phyloP scores from a whole-genome alignment of 75 land plant genomes.

The Picea glauca region DNA sequence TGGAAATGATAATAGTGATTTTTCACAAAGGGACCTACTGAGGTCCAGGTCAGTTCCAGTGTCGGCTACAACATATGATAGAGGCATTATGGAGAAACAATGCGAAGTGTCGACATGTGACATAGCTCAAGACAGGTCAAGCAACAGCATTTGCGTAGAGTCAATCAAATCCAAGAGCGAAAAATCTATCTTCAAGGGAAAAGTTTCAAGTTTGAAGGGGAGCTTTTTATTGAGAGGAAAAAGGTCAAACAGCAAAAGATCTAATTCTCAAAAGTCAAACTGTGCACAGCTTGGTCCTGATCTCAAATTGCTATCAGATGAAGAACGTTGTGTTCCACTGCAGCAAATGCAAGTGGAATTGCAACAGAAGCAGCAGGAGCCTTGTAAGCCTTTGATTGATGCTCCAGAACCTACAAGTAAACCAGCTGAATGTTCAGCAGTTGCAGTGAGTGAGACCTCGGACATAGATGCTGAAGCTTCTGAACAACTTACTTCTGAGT shows the following conservation, averaged over 20 bases:
- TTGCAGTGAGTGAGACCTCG: slow-evolving; percentile 3
- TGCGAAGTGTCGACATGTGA: slow-evolving; percentile 20
- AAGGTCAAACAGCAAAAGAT: slow-evolving; percentile 34
- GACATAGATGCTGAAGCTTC: neutral
- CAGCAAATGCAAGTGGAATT: neutral
- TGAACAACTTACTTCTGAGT: slow-evolving; percentile 8
- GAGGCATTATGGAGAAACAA: slow-evolving; percentile 12
- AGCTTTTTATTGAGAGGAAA: slow-evolving; percentile 56
- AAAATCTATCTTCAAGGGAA: slow-evolving; percentile 51
- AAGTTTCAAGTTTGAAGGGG: slow-evolving; percentile 50
- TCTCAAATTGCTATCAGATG: neutral
- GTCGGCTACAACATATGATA: slow-evolving; percentile 32
- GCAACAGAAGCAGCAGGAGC: neutral
- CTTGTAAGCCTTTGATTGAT: slow-evolving; percentile 2
- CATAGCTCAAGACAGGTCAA: neutral
- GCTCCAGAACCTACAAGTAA: slow-evolving; percentile 6
- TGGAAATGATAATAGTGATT: slow-evolving; percentile 7
- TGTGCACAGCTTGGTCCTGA: neutral
- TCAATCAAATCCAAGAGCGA: slow-evolving; percentile 24
- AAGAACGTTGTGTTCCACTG: neutral
- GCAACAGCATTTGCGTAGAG: slow-evolving; percentile 10
- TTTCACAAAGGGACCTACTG: slow-evolving; percentile 33
- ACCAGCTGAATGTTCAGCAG: slow-evolving; percentile 3
- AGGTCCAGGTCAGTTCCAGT: slow-evolving; percentile 75
- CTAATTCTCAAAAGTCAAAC: slow-evolving; percentile 11